Conservation (phyloP, 176 grass and related monocot genomes). For the Sorghum bicolor region Sorghum_bicolor_NCBIv3 NC_012871.2:7368501-7369000, state of each 20-base stretch:
- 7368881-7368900: background rate
- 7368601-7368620: slow-evolving; percentile 81
- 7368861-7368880: background rate
- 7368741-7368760: background rate
- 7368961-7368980: background rate
- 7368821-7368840: background rate
- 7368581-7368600: slow-evolving; percentile 88
- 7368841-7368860: background rate
- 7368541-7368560: slow-evolving; percentile 85
- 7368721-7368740: background rate
- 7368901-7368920: background rate
- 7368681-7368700: slow-evolving; percentile 58
- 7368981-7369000: background rate
- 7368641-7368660: slow-evolving; percentile 89
- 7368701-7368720: background rate
- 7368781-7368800: background rate
- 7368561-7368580: slow-evolving; percentile 67
- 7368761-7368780: background rate
- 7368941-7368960: background rate
- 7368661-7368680: slow-evolving; percentile 96
- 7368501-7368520: background rate
- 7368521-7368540: background rate
- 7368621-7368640: slow-evolving; percentile 74
- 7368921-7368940: background rate
- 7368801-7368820: background rate